Percentiles rank a stretch among this genome's conserved stretches.
These are phyloP conservation scores for Bremia lactucae DNA, from an alignment of 352 stramenopile genomes.

Conservation along the genomic window DNA sequence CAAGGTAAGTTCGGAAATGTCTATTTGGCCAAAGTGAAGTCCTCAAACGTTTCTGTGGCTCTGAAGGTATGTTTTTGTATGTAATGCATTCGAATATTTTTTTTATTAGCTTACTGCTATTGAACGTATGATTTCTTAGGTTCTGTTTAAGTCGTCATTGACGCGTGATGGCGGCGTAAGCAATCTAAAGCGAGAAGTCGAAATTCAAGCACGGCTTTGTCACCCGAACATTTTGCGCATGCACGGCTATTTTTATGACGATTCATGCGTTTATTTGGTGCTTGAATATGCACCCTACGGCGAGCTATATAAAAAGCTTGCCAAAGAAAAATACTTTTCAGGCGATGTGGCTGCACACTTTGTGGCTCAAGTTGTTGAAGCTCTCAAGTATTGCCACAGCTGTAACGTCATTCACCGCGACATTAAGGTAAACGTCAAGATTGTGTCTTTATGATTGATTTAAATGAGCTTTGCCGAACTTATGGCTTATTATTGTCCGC, in stretches of 20 bases:
- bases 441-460: too few species aligned
- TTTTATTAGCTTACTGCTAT: neutral
- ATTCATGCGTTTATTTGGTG: slow-evolving; percentile 71
- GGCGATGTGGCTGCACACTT: slow-evolving; percentile 53
- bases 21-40: slow-evolving; percentile 68
- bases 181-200: slow-evolving; percentile 74
- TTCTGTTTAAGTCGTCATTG: slow-evolving; percentile 56
- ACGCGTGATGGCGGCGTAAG: slow-evolving; percentile 38
- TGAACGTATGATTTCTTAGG: too few species aligned
- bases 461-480: too few species aligned
- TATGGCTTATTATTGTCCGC: slow-evolving; percentile 1
- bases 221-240: slow-evolving; percentile 70
- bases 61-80: slow-evolving; percentile 47
- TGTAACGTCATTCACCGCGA: slow-evolving; percentile 80
- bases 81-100: neutral
- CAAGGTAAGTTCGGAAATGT: slow-evolving; percentile 84
- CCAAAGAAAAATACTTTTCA: slow-evolving; percentile 37
- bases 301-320: slow-evolving; percentile 74
- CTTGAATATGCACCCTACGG: slow-evolving; percentile 75
- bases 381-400: slow-evolving; percentile 66
- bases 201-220: slow-evolving; percentile 69
- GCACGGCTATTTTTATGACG: slow-evolving; percentile 82
- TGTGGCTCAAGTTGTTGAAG: slow-evolving; percentile 70
- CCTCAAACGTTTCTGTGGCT: slow-evolving; percentile 51
- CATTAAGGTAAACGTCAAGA: slow-evolving; percentile 79